Evolutionary conservation across 495 filamentous ascomycete genomes (phyloP).

Genomic region (Penicillium goetzii): DNA sequence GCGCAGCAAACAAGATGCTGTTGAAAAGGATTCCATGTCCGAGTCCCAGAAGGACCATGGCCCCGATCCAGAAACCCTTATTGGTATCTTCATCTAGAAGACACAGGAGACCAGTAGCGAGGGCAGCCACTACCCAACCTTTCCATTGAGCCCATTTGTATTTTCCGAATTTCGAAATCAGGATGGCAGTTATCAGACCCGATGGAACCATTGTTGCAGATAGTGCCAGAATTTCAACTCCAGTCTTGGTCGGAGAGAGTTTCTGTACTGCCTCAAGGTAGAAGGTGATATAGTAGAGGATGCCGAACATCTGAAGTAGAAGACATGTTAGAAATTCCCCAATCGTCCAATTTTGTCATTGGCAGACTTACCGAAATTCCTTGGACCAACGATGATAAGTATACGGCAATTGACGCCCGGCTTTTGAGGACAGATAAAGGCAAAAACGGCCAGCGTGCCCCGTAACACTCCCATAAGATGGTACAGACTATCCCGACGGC

Average conservation of each 20-base stretch:
- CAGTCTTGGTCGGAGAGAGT: conserved; percentile 5
- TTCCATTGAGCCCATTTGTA: conserved; percentile 13
- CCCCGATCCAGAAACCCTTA: conserved; percentile 7
- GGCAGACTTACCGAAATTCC: neutral
- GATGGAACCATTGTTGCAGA: conserved; percentile 10
- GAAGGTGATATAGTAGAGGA: conserved; percentile 8
- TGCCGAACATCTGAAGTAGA: conserved; percentile 4
- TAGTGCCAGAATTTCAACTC: conserved; percentile 1
- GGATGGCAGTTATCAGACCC: neutral
- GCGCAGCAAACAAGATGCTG: conserved; percentile 9
- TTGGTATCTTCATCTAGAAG: neutral
- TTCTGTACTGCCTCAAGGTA: conserved; percentile 7
- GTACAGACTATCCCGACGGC: conserved; percentile 1
- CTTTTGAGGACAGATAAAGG: conserved; percentile 7
- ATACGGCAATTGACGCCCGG: conserved; percentile 4
- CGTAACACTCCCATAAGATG: conserved; percentile 3
- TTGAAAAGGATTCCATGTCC: conserved; percentile 11
- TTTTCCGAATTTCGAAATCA: conserved; percentile 8
- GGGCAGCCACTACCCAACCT: conserved; percentile 1
- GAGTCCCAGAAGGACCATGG: conserved; percentile 1
- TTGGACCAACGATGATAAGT: neutral
- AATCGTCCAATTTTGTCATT: neutral
- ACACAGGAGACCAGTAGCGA: conserved; percentile 3
- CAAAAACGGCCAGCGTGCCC: conserved; percentile 6
- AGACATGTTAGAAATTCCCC: neutral